Percentiles rank a stretch among this genome's conserved stretches.
phyloP scores from a whole-genome alignment of 202 grass and related monocot species.

The Carex arenaria region DNA sequence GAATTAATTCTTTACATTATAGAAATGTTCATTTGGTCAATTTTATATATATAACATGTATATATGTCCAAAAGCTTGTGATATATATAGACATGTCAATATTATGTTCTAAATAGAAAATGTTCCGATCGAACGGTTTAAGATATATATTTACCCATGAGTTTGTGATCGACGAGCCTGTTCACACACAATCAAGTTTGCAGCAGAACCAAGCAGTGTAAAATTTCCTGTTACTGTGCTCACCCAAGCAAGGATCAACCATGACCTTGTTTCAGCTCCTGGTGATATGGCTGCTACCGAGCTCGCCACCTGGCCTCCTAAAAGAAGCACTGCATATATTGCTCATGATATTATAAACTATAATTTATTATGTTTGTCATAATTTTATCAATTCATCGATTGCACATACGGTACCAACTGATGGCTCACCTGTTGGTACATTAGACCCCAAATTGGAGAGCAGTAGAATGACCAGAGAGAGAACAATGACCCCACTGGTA shows the following conservation, averaged over 20 bases:
- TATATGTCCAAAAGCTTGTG: not conserved
- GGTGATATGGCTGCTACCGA: slow-evolving; percentile 58
- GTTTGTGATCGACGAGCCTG: slow-evolving; percentile 59
- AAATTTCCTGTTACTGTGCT: slow-evolving; percentile 95
- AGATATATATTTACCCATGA: not conserved
- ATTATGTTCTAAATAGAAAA: not conserved
- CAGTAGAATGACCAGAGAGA: slow-evolving; percentile 60
- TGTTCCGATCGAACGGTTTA: not conserved
- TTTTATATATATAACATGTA: not conserved
- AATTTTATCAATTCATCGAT: not conserved
- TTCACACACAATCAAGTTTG: slow-evolving; percentile 44
- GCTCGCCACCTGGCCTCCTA: slow-evolving; percentile 63
- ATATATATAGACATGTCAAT: not conserved
- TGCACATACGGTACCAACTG: not conserved
- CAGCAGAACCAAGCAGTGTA: slow-evolving; percentile 62
- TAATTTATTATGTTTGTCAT: not conserved
- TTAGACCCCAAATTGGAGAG: slow-evolving; percentile 90
- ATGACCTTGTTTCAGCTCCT: slow-evolving; percentile 44
- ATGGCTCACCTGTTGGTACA: slow-evolving; percentile 61
- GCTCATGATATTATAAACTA: not conserved
- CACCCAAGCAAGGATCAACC: slow-evolving; percentile 88
- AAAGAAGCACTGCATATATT: slow-evolving; percentile 58
- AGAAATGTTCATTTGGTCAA: not conserved
- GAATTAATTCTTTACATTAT: not conserved
- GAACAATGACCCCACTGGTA: slow-evolving; percentile 50